Base-by-base conservation (phyloP, 805 yeast genomes). In the Myxozyma sirexii region DNA sequence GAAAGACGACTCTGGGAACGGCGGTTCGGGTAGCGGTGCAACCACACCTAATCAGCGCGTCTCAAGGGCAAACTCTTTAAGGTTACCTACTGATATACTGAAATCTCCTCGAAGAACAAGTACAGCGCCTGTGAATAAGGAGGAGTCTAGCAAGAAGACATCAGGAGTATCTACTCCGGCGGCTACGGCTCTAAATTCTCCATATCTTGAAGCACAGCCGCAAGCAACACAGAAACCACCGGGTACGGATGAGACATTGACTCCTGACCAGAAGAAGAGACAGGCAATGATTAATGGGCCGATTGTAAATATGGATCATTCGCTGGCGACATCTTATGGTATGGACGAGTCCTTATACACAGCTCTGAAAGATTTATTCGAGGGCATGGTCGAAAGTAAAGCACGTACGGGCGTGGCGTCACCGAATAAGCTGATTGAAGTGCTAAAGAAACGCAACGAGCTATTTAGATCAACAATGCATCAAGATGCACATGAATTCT, bases 401-500 rank as follows among this genome's bases (percentile, higher is more conserved):
- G 79, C 87, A 3, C 77, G 80, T 21, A 84, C 82, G 1, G 98
- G 98, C 3, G 89, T 94, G 1, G 92, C 90, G 0, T 88, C 96
- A 1, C 97, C 98, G 0, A 76, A 79, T 29, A 80, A 82, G 66
- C 81, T 94, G 50, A 82, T 94, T 45, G 86, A 84, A 47, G 86
- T 86, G 54, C 77, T 93, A 56, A 93, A 90, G 72, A 82, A 82
- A 57, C 92, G 89, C 65, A 94, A 93, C 71, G 88, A 85, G 67
- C 76, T 93, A 68, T 94, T 94, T 73, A 79, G 96, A 63, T 86
- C 90, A 58, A 85, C 88, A 44, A 92, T 91, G 97, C 99, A 94
- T 72, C 99, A 94, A 71, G 99, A 94, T 77, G 97, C 98, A 4
- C 99, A 94, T 74, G 99, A 94, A 75, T 94, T 94, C 73, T 80